These are phyloP conservation scores for Rubroboletus satanas DNA, from an alignment of 768 basidiomycete species.

Conservation along the genomic window DNA sequence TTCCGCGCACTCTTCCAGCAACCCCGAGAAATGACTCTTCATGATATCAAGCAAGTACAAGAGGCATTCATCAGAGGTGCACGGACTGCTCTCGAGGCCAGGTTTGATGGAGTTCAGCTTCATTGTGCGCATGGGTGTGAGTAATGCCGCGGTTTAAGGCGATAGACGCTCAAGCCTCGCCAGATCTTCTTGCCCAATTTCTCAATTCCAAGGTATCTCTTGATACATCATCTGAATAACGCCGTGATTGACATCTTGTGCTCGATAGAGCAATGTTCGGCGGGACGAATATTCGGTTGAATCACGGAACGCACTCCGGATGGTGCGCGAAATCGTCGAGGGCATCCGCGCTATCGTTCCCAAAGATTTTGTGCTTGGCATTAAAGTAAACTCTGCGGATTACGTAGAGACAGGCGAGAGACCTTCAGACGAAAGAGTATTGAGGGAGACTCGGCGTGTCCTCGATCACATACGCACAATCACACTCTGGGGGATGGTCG, in stretches of 20 bases:
- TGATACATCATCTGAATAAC: constrained; percentile 12
- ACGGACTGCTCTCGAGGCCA: constrained; percentile 54
- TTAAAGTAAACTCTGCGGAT: constrained; percentile 82
- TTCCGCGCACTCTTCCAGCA: constrained; percentile 55
- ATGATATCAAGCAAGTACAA: constrained; percentile 61
- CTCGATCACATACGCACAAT: constrained; percentile 59
- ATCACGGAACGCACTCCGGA: constrained; percentile 43
- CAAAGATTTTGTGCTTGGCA: constrained; percentile 60
- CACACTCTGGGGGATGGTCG: constrained; percentile 60
- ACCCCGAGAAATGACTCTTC: constrained; percentile 53
- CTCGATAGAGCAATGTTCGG: constrained; percentile 46
- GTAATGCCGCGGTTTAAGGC: constrained; percentile 26
- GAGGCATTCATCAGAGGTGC: constrained; percentile 67
- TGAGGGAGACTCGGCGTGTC: constrained; percentile 37
- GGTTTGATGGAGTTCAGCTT: constrained; percentile 84
- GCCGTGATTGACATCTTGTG: not conserved
- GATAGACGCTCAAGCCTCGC: not conserved
- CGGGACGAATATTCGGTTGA: constrained; percentile 55
- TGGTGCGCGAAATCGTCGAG: constrained; percentile 54
- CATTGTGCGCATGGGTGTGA: constrained; percentile 85
- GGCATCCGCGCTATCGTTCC: constrained; percentile 55
- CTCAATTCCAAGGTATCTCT: constrained; percentile 61
- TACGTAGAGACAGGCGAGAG: constrained; percentile 42
- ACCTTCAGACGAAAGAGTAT: constrained; percentile 31
- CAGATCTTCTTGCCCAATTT: constrained; percentile 79